These are phyloP conservation scores for Phlebopus sp. DNA, from an alignment of 1,284 basidiomycete species.

Conservation along the genomic window DNA sequence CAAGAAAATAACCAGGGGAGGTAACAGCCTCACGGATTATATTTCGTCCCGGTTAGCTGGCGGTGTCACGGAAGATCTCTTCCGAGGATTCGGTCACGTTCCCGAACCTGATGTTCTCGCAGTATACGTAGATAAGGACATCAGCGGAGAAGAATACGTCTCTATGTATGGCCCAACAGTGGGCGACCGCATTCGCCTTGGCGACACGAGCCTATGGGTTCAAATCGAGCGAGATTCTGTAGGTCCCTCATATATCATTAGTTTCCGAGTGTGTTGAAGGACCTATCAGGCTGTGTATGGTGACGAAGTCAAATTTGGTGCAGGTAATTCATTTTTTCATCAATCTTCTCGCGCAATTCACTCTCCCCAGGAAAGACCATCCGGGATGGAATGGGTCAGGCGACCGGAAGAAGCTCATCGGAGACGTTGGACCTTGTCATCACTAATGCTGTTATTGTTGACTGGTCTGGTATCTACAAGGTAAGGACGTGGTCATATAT, in stretches of 20 bases:
- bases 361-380: slow-evolving; percentile 73
- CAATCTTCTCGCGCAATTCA: not conserved
- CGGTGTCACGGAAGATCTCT: slow-evolving; percentile 12
- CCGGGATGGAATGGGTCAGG: slow-evolving; percentile 97
- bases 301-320: slow-evolving; percentile 98
- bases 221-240: slow-evolving; percentile 89
- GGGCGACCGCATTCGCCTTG: slow-evolving; percentile 87
- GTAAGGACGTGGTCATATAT: slow-evolving; percentile 32
- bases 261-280: not conserved
- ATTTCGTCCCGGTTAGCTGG: slow-evolving; percentile 31
- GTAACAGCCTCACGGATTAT: slow-evolving; percentile 71
- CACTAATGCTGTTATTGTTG: slow-evolving; percentile 92
- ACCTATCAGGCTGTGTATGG: slow-evolving; percentile 69
- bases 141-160: slow-evolving; percentile 71
- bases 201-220: slow-evolving; percentile 90
- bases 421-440: slow-evolving; percentile 90
- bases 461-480: slow-evolving; percentile 97
- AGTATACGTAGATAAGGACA: slow-evolving; percentile 47
- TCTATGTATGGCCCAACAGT: slow-evolving; percentile 94
- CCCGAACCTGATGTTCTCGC: slow-evolving; percentile 57
- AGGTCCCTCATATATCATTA: slow-evolving; percentile 18
- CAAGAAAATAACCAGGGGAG: slow-evolving; percentile 69
- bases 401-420: slow-evolving; percentile 64
- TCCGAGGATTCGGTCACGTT: slow-evolving; percentile 57
- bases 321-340: slow-evolving; percentile 48